These are phyloP conservation scores for Sanguinoderma infundibulare DNA, from an alignment of 1,284 basidiomycete genomes.

Conservation along the genomic window DNA sequence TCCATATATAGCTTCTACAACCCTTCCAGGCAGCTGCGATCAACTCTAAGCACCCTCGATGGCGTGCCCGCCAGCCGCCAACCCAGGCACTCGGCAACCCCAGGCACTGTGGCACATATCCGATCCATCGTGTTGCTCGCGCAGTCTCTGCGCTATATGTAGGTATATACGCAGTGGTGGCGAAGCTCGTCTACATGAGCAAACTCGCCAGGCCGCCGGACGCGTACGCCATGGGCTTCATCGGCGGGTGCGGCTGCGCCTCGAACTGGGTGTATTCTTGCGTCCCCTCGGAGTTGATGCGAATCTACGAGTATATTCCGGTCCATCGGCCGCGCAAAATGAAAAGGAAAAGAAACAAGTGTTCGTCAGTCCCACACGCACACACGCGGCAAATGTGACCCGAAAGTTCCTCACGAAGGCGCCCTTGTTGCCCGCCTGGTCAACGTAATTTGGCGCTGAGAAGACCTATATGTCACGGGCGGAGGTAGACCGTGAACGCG, in stretches of 20 bases:
- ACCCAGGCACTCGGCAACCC: too few relatives aligned
- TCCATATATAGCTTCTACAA: not conserved
- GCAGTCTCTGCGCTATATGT: not conserved
- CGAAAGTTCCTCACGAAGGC: slow-evolving; percentile 63
- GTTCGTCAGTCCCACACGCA: not conserved
- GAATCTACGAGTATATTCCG: slow-evolving; percentile 54
- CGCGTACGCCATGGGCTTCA: slow-evolving; percentile 93
- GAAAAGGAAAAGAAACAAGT: not conserved
- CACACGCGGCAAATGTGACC: not conserved
- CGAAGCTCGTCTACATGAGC: slow-evolving; percentile 50
- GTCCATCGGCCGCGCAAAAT: slow-evolving; percentile 6
- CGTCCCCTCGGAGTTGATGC: slow-evolving; percentile 80
- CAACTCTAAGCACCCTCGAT: too few relatives aligned
- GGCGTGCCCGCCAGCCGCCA: too few relatives aligned
- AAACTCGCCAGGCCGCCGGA: slow-evolving; percentile 65
- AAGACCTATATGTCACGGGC: slow-evolving; percentile 57
- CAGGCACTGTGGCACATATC: too few relatives aligned
- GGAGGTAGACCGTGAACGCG: not conserved
- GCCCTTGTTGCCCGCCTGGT: slow-evolving; percentile 81
- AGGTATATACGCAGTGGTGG: not conserved
- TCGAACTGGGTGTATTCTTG: slow-evolving; percentile 85
- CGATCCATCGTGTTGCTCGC: not conserved
- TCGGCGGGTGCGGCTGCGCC: slow-evolving; percentile 85
- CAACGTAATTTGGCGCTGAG: slow-evolving; percentile 86
- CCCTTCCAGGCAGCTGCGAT: not conserved